phyloP scores from a whole-genome alignment of 305 asterid genomes.

The Fraxinus dipetala region DNA sequence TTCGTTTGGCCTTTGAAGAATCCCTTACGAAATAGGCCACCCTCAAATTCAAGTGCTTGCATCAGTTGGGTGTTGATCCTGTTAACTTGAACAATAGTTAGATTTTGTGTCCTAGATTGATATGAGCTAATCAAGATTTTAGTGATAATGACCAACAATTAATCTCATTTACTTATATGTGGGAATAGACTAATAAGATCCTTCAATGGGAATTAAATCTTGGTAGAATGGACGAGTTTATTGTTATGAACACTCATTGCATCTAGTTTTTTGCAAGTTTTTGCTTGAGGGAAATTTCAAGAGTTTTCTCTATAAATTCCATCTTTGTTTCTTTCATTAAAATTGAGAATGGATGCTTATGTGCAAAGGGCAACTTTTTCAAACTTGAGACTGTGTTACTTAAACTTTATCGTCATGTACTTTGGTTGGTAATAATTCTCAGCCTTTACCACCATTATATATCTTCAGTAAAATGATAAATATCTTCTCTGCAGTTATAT shows the following conservation, averaged over 20 bases:
- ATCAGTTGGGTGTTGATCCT: not conserved
- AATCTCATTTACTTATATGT: not conserved
- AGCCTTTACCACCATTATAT: not conserved
- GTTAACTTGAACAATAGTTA: not conserved
- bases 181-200: not conserved
- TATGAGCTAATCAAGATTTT: not conserved
- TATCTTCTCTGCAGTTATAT: not conserved
- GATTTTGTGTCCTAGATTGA: not conserved
- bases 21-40: not conserved
- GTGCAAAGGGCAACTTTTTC: not conserved
- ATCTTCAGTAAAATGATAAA: not conserved
- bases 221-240: not conserved
- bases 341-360: not conserved
- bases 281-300: not conserved
- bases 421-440: not conserved
- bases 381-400: not conserved
- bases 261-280: not conserved
- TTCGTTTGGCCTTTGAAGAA: not conserved
- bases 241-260: not conserved
- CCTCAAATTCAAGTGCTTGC: not conserved
- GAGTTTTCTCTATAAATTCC: not conserved
- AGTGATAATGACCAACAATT: not conserved
- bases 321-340: not conserved
- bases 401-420: not conserved
- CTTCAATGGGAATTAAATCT: not conserved